phyloP scores from a whole-genome alignment of 805 yeast species.

The Saturnispora galanensis region DNA sequence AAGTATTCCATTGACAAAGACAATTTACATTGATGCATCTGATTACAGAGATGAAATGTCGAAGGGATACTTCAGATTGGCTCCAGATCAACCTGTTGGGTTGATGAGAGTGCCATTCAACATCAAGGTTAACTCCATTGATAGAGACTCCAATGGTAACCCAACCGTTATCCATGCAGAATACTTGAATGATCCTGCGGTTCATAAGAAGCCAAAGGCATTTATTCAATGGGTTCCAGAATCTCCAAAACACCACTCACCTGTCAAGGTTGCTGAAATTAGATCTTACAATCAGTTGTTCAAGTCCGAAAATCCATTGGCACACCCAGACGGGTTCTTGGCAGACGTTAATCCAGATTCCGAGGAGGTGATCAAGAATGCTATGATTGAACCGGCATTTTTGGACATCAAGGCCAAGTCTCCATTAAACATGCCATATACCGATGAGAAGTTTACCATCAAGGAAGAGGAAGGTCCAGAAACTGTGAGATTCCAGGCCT shows the following conservation, averaged over 20 bases:
- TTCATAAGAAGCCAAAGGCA: constrained; percentile 79
- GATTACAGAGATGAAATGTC: constrained; percentile 68
- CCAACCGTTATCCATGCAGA: constrained; percentile 65
- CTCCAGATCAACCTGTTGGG: constrained; percentile 93
- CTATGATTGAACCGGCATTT: constrained; percentile 75
- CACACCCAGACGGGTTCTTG: constrained; percentile 81
- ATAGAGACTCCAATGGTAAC: constrained; percentile 51
- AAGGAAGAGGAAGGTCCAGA: constrained; percentile 64
- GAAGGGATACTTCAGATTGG: constrained; percentile 80
- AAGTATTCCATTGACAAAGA: constrained; percentile 65
- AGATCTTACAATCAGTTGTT: constrained; percentile 83
- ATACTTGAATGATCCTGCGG: constrained; percentile 55
- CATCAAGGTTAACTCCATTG: constrained; percentile 59
- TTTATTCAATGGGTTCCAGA: constrained; percentile 95
- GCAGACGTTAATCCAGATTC: constrained; percentile 75
- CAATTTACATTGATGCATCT: constrained; percentile 73
- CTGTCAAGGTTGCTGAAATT: constrained; percentile 60
- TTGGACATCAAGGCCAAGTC: constrained; percentile 54
- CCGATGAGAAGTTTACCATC: constrained; percentile 56
- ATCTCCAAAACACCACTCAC: constrained; percentile 48
- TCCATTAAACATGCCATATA: constrained; percentile 60
- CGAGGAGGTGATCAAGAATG: constrained; percentile 53
- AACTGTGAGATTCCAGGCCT: constrained; percentile 94
- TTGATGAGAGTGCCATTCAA: constrained; percentile 83
- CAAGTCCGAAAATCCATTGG: constrained; percentile 82